Evolutionary conservation across 768 basidiomycete species (phyloP).

Genomic region (Leccinum broughii): DNA sequence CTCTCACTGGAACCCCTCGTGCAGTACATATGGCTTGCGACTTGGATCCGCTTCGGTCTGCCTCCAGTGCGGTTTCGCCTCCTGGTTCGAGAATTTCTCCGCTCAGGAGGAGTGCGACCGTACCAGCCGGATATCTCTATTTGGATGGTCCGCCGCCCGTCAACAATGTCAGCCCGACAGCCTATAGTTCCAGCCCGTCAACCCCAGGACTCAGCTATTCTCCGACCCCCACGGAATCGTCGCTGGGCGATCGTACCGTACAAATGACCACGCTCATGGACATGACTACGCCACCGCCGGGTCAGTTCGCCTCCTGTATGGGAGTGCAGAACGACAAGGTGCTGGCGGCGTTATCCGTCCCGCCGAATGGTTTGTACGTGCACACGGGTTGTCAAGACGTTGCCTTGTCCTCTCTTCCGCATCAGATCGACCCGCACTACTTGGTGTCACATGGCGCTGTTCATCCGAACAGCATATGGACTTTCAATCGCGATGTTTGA

Average conservation of each 20-base stretch:
- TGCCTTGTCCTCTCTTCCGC: constrained; percentile 6
- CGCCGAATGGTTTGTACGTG: constrained; percentile 21
- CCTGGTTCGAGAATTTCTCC: constrained; percentile 18
- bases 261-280: constrained; percentile 58
- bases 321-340: constrained; percentile 39
- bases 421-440: constrained; percentile 15
- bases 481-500: constrained; percentile 18
- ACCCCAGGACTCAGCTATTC: constrained; percentile 60
- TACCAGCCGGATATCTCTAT: constrained; percentile 39
- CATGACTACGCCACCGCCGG: constrained; percentile 36
- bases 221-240: constrained; percentile 60
- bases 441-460: constrained; percentile 16
- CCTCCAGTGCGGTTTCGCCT: constrained; percentile 11
- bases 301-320: constrained; percentile 37
- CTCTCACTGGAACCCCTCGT: constrained; percentile 1
- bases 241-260: constrained; percentile 53
- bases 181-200: constrained; percentile 41
- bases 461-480: constrained; percentile 17
- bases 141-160: constrained; percentile 12
- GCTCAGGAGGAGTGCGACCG: constrained; percentile 44
- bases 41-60: constrained; percentile 4
- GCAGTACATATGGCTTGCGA: background rate
- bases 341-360: constrained; percentile 18
- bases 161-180: constrained; percentile 27
- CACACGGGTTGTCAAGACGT: constrained; percentile 21